Percentiles rank a stretch among this genome's conserved stretches.
phyloP scores from a whole-genome alignment of 2,329 filamentous ascomycete genomes.

The Phaeosphaeria sp. region DNA sequence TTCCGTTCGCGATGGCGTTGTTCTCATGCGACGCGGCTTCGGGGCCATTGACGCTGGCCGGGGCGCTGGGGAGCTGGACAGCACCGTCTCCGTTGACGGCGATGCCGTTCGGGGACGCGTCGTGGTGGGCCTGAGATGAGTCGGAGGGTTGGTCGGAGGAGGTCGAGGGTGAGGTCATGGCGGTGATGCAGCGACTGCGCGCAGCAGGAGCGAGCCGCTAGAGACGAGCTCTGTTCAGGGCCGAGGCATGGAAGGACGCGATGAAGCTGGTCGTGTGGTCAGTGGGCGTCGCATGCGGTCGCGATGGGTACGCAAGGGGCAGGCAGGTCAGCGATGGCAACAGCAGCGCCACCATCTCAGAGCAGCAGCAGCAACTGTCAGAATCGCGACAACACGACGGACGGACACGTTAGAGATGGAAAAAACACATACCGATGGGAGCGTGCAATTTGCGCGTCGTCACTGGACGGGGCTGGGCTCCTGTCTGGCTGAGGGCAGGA shows the following conservation, averaged over 20 bases:
- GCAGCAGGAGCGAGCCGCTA: slow-evolving; percentile 37
- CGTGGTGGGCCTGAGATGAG: slow-evolving; percentile 29
- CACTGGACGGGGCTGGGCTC: slow-evolving; percentile 44
- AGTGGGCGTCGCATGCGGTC: slow-evolving; percentile 34
- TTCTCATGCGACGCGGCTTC: slow-evolving; percentile 38
- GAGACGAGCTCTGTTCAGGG: slow-evolving; percentile 37
- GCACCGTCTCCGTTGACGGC: slow-evolving; percentile 33
- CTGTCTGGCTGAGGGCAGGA: slow-evolving; percentile 46
- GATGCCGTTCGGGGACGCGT: slow-evolving; percentile 43
- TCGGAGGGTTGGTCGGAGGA: slow-evolving; percentile 31
- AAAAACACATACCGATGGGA: slow-evolving; percentile 45
- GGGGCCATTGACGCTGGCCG: slow-evolving; percentile 31
- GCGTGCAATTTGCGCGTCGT: slow-evolving; percentile 50
- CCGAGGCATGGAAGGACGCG: slow-evolving; percentile 33
- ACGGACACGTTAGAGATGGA: slow-evolving; percentile 7
- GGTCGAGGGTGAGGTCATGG: slow-evolving; percentile 46
- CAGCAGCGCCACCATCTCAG: slow-evolving; percentile 25
- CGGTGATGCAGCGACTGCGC: slow-evolving; percentile 30
- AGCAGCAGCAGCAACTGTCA: not conserved
- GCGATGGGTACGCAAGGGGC: slow-evolving; percentile 29
- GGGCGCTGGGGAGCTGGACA: slow-evolving; percentile 41
- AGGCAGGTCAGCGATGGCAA: slow-evolving; percentile 26
- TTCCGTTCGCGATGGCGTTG: slow-evolving; percentile 63
- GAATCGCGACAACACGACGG: slow-evolving; percentile 16
- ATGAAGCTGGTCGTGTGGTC: slow-evolving; percentile 21